phyloP scores from a whole-genome alignment of 192 early-diverging fungal species.

The Coemansia sp. region DNA sequence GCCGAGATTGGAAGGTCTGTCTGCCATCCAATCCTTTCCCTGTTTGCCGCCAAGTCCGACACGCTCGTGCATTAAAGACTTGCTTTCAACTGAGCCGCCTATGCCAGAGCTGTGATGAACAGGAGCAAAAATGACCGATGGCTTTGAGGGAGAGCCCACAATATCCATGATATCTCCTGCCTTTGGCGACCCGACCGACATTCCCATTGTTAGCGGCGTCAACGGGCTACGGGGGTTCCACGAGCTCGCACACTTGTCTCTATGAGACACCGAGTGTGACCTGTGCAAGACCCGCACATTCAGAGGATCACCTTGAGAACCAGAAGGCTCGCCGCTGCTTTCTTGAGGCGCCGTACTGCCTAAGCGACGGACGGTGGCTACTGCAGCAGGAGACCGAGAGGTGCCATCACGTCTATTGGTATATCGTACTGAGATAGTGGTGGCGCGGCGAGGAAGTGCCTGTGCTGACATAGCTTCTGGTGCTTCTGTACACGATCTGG shows the following conservation, averaged over 20 bases:
- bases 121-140: constrained; percentile 34
- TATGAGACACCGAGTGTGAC: constrained; percentile 6
- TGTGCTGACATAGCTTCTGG: not conserved
- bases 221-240: not conserved
- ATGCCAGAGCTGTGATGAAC: constrained; percentile 18
- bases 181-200: constrained; percentile 27
- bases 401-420: not conserved
- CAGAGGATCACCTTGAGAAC: not conserved
- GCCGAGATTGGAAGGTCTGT: constrained; percentile 42
- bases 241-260: not conserved
- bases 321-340: not conserved
- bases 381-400: not conserved
- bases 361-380: too few species aligned
- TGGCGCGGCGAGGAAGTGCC: not conserved
- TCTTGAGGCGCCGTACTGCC: not conserved
- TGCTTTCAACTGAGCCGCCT: constrained; percentile 27
- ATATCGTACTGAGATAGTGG: not conserved
- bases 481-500: not conserved
- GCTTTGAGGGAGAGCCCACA: constrained; percentile 26
- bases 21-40: constrained; percentile 51
- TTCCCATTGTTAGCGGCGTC: constrained; percentile 3
- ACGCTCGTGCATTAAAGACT: constrained; percentile 22
- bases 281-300: constrained; percentile 13
- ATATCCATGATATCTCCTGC: constrained; percentile 31
- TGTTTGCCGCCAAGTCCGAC: constrained; percentile 31